Evolutionary conservation across 2,329 filamentous ascomycete species (phyloP).

Genomic region (Talaromyces sp.): DNA sequence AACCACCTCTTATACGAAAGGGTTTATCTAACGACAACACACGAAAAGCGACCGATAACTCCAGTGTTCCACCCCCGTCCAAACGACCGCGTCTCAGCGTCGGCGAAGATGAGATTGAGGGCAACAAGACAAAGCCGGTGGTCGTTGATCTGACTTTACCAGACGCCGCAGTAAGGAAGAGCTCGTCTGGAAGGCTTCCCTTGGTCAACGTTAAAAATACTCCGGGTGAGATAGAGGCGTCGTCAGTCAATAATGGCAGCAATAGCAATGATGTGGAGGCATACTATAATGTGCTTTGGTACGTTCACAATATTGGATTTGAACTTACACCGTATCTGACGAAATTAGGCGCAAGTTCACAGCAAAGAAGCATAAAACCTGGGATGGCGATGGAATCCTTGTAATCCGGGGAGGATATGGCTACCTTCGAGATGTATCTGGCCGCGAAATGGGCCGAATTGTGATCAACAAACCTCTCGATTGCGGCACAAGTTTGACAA

Average conservation of each 20-base stretch:
- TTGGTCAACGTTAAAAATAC: constrained; percentile 34
- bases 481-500: constrained; percentile 59
- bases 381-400: constrained; percentile 71
- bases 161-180: constrained; percentile 15
- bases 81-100: constrained; percentile 41
- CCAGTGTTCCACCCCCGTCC: constrained; percentile 24
- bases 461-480: constrained; percentile 57
- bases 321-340: not conserved
- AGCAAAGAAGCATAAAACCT: constrained; percentile 72
- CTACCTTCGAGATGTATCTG: constrained; percentile 61
- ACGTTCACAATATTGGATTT: constrained; percentile 19
- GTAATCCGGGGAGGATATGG: constrained; percentile 58
- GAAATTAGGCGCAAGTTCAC: constrained; percentile 63
- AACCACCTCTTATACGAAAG: constrained; percentile 45
- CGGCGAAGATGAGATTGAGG: constrained; percentile 23
- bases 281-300: constrained; percentile 52
- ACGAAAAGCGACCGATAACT: constrained; percentile 2
- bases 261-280: constrained; percentile 29
- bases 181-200: constrained; percentile 29
- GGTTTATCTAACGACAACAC: constrained; percentile 16
- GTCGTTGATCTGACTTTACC: constrained; percentile 3
- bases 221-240: constrained; percentile 19
- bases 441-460: constrained; percentile 61
- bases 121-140: constrained; percentile 5
- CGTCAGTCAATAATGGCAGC: constrained; percentile 15